Base-by-base conservation (phyloP, 2,329 filamentous ascomycete species). In the Paraconiothyrium sp. region DNA sequence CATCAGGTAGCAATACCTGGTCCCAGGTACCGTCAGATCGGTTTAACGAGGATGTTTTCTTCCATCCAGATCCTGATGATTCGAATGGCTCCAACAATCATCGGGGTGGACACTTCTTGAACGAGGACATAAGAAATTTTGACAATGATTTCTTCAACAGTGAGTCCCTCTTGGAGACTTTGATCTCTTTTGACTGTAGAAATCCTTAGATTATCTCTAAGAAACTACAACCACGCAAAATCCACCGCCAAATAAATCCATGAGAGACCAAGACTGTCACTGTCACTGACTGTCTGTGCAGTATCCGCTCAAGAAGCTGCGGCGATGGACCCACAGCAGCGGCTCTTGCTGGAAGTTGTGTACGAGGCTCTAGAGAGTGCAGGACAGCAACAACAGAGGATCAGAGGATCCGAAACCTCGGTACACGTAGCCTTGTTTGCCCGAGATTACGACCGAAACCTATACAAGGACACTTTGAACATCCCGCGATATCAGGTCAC, bases 401-500 rank as follows among this genome's bases (percentile, higher is more conserved):
- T 52, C 20, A 6, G n/a, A 27, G 49, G 49, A 14, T 52, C 49
- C 32, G 34, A 16, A 22, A 52, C 49, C n/a, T 37, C 32, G n/a
- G 32, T 37, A 22, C 37, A 54, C 10, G 50, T 54, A 16, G 50
- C 35, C 10, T 30, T 41, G 13, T 54, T 54, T n/a, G 43, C 35
- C 5, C 22, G 37, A 9, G 50, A 54, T 37, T 54, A 54, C 22
- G 35, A 54, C 35, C 16, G 22, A 16, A 54, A 43, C 11, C 9
- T 52, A 16, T 52, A 37, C n/a, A 37, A 39, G 13, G 49, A 52
- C 22, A 39, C 34, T 10, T 4, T 37, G 6, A 14, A n/a, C 9
- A 34, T 39, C 24, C 49, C 52, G 16, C 41, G 41, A 4, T 57
- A 61, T 24, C 54, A 57, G 10, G n/a, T 30, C 13, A 52, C 37